Conservation (phyloP, 768 basidiomycete genomes). For the Lentinula lateritia region DNA sequence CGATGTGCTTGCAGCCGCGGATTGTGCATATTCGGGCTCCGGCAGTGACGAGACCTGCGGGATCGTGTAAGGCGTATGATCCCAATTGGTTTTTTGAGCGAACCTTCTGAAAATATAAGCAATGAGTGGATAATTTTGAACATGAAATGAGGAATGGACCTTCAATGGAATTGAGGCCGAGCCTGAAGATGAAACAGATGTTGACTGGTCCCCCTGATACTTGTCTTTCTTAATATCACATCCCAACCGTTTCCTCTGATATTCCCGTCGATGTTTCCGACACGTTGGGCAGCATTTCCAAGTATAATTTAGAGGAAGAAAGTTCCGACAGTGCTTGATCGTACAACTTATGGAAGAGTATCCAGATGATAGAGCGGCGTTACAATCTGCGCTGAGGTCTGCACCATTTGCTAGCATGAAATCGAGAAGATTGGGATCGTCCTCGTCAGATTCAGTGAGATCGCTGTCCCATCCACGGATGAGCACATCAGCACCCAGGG, state of each 20-base stretch:
- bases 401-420: neutral
- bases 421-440: neutral
- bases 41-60: neutral
- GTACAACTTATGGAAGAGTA: neutral
- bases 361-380: neutral
- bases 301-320: neutral
- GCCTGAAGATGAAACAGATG: too few species aligned
- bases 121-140: neutral
- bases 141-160: neutral
- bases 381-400: neutral
- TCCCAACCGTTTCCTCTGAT: neutral
- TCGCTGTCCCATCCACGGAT: neutral
- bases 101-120: neutral
- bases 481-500: neutral
- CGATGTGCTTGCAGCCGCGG: neutral
- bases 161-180: neutral
- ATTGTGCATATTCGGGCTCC: neutral
- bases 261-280: neutral
- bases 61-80: neutral
- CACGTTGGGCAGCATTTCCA: slow-evolving; percentile 1
- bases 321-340: neutral
- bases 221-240: neutral
- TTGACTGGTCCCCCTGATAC: neutral
- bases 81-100: neutral
- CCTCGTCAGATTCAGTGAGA: neutral